A percentile compares a stretch with the other conserved stretches of the same genome.
phyloP scores from a whole-genome alignment of 441 rosid species.

The Aleurites moluccanus region DNA sequence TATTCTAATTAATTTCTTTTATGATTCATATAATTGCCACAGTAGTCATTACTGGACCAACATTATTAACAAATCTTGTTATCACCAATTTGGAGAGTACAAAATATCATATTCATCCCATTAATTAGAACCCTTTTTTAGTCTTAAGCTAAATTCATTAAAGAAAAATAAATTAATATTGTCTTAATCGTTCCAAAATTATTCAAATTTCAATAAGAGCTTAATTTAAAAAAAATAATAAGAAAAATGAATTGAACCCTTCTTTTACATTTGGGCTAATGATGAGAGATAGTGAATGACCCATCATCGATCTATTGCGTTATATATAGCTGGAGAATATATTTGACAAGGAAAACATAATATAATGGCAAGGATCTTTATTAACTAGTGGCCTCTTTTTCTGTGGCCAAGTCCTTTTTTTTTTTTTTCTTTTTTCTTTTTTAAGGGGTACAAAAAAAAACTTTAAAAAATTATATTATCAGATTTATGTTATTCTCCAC shows the following conservation, averaged over 20 bases:
- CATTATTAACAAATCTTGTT: neutral
- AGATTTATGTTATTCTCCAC: neutral
- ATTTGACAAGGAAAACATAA: neutral
- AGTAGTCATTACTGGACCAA: neutral
- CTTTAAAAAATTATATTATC: neutral
- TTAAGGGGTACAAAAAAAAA: neutral
- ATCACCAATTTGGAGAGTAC: neutral
- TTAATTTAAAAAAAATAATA: too few species aligned
- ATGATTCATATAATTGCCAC: neutral
- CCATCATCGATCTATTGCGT: too few species aligned
- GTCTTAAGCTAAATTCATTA: too few species aligned
- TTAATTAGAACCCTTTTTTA: neutral
- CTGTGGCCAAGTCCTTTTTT: slow-evolving; percentile 16
- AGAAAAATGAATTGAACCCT: too few species aligned
- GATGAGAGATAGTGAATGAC: too few species aligned
- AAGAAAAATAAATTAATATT: too few species aligned
- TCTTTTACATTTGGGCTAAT: too few species aligned
- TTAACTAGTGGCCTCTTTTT: slow-evolving; percentile 8
- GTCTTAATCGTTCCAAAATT: too few species aligned
- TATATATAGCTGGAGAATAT: neutral
- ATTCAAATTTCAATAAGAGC: too few species aligned
- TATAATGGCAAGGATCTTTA: neutral
- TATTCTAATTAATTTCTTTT: slow-evolving; percentile 7
- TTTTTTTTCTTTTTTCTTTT: neutral
- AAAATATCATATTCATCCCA: too few species aligned